These are phyloP conservation scores for Pythium pyrilobum DNA, from an alignment of 352 stramenopile genomes.

Conservation along the genomic window DNA sequence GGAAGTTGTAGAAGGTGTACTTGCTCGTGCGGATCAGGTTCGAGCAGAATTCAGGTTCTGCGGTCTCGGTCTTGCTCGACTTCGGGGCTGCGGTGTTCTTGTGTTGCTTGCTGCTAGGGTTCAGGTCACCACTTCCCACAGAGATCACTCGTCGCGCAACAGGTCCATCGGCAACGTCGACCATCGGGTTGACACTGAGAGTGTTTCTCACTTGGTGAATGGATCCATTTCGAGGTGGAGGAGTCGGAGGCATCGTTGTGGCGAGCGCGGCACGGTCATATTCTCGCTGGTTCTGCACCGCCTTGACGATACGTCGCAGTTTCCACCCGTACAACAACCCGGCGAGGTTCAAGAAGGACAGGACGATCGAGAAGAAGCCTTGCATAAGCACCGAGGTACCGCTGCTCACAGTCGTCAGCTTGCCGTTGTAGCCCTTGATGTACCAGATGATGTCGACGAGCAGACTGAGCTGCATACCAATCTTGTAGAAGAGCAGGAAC, in stretches of 20 bases:
- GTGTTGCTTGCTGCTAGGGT: slow-evolving; percentile 14
- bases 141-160: slow-evolving; percentile 38
- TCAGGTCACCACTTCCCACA: slow-evolving; percentile 24
- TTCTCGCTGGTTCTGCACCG: slow-evolving; percentile 75
- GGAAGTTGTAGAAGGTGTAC: slow-evolving; percentile 90
- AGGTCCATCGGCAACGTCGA: slow-evolving; percentile 29
- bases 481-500: slow-evolving; percentile 87
- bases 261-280: slow-evolving; percentile 72
- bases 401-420: slow-evolving; percentile 66
- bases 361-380: slow-evolving; percentile 76
- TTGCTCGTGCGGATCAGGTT: slow-evolving; percentile 87
- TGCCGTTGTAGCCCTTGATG: slow-evolving; percentile 82
- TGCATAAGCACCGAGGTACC: slow-evolving; percentile 83
- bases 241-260: slow-evolving; percentile 59
- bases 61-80: slow-evolving; percentile 11
- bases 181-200: slow-evolving; percentile 51
- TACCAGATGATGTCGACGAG: slow-evolving; percentile 86
- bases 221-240: slow-evolving; percentile 8
- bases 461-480: slow-evolving; percentile 85
- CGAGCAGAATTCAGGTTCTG: slow-evolving; percentile 40
- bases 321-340: slow-evolving; percentile 87
- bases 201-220: slow-evolving; percentile 42
- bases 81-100: slow-evolving; percentile 21
- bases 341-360: slow-evolving; percentile 72
- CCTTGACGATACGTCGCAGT: slow-evolving; percentile 81